These are phyloP conservation scores for Zygosaccharomyces kombuchaensis DNA, from an alignment of 805 yeast genomes.

Conservation along the genomic window DNA sequence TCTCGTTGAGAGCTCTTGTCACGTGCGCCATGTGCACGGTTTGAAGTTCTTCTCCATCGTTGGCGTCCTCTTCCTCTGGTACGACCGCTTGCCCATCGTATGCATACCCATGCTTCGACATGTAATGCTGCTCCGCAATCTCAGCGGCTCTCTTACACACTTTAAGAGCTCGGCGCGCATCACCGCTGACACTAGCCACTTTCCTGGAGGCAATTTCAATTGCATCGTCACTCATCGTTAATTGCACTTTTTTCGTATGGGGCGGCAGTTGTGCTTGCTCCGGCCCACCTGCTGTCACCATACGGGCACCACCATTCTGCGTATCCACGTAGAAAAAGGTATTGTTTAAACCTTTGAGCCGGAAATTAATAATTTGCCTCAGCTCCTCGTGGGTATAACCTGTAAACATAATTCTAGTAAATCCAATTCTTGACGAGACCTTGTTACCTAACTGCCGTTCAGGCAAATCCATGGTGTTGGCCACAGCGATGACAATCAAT, in stretches of 20 bases:
- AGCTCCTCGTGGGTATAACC: constrained; percentile 84
- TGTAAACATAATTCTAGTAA: constrained; percentile 78
- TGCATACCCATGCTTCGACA: constrained; percentile 35
- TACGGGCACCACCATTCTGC: constrained; percentile 37
- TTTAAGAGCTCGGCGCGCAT: constrained; percentile 87
- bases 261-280: constrained; percentile 10
- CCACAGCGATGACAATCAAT: constrained; percentile 85
- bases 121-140: constrained; percentile 65
- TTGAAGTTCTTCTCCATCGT: constrained; percentile 39
- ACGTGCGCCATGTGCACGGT: constrained; percentile 70
- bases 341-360: constrained; percentile 52
- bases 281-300: constrained; percentile 21
- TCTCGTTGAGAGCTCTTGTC: constrained; percentile 72
- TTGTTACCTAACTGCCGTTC: constrained; percentile 84
- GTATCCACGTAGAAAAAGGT: constrained; percentile 33
- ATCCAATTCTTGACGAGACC: constrained; percentile 85
- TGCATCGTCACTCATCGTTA: constrained; percentile 59
- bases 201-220: constrained; percentile 88
- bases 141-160: constrained; percentile 88
- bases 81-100: constrained; percentile 23
- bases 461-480: constrained; percentile 96
- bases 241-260: constrained; percentile 30
- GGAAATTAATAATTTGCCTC: constrained; percentile 63
- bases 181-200: constrained; percentile 95
- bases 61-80: constrained; percentile 19